These are phyloP conservation scores for Pythium aquatile DNA, from an alignment of 352 stramenopile species.

Conservation along the genomic window DNA sequence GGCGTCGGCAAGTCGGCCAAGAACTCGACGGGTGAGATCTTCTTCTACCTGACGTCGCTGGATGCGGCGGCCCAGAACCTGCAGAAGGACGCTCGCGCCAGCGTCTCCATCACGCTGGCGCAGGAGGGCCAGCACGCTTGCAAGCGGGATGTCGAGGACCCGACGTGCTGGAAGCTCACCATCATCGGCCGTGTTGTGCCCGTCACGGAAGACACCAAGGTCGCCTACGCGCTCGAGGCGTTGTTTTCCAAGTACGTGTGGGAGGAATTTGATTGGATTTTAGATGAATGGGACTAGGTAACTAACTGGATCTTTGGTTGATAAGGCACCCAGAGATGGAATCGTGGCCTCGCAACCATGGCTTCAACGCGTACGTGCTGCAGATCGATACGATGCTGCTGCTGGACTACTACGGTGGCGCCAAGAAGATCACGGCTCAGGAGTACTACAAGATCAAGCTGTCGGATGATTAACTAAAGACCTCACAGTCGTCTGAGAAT, in stretches of 20 bases:
- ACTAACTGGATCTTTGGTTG: too few relatives aligned
- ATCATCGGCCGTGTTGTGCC: slow-evolving; percentile 54
- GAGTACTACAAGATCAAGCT: slow-evolving; percentile 68
- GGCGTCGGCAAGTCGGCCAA: slow-evolving; percentile 45
- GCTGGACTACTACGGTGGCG: slow-evolving; percentile 69
- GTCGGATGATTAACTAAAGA: slow-evolving; percentile 12
- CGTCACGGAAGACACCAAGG: slow-evolving; percentile 36
- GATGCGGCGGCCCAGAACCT: slow-evolving; percentile 53
- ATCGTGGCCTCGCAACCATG: slow-evolving; percentile 56
- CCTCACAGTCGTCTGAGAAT: neutral
- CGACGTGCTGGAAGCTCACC: slow-evolving; percentile 71
- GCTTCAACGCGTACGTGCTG: slow-evolving; percentile 52
- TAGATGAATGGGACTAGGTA: too few relatives aligned
- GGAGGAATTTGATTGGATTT: neutral
- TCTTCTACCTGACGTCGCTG: slow-evolving; percentile 68
- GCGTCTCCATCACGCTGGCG: slow-evolving; percentile 57
- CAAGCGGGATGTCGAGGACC: slow-evolving; percentile 69
- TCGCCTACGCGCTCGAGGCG: slow-evolving; percentile 43
- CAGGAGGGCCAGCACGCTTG: slow-evolving; percentile 49
- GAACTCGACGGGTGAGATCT: slow-evolving; percentile 59
- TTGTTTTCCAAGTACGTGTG: slow-evolving; percentile 68
- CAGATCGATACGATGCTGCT: slow-evolving; percentile 61
- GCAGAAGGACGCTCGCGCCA: slow-evolving; percentile 49
- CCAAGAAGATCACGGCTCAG: slow-evolving; percentile 57
- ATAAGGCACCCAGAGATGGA: slow-evolving; percentile 67